Percentiles rank a stretch among this genome's conserved stretches.
These are phyloP conservation scores for Trichoderma sp. DNA, from an alignment of 2,329 filamentous ascomycete species.

Conservation along the genomic window DNA sequence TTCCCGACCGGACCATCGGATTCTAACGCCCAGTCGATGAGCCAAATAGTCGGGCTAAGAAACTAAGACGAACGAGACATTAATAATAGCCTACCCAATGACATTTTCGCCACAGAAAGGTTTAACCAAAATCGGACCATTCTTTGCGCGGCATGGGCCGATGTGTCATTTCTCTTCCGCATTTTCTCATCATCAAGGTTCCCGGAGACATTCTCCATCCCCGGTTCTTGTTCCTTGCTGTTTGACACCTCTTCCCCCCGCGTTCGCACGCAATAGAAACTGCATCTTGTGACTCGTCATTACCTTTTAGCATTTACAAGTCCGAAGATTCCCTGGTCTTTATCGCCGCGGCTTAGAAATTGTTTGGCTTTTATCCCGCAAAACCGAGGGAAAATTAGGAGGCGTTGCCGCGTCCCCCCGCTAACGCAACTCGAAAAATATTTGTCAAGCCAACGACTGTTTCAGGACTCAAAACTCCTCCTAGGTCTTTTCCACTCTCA, in stretches of 20 bases:
- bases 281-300: neutral
- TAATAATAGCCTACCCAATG: conserved; percentile 3
- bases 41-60: neutral
- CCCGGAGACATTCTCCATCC: neutral
- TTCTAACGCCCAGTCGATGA: neutral
- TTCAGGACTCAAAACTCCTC: neutral
- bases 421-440: neutral
- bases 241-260: neutral
- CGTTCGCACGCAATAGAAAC: neutral
- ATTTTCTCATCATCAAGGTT: neutral
- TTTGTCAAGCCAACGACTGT: neutral
- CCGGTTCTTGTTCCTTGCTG: neutral
- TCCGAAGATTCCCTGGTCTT: neutral
- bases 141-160: neutral
- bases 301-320: neutral
- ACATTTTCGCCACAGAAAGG: neutral
- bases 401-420: neutral
- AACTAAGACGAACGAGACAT: neutral
- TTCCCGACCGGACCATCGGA: conserved; percentile 10
- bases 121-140: neutral
- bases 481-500: neutral
- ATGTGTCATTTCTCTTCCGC: neutral
- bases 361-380: conserved; percentile 1
- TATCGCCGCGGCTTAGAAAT: neutral
- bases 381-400: neutral